A percentile compares a stretch with the other conserved stretches of the same genome.
phyloP scores from a whole-genome alignment of 2,329 filamentous ascomycete genomes.

The Pyrenophora teres region DNA sequence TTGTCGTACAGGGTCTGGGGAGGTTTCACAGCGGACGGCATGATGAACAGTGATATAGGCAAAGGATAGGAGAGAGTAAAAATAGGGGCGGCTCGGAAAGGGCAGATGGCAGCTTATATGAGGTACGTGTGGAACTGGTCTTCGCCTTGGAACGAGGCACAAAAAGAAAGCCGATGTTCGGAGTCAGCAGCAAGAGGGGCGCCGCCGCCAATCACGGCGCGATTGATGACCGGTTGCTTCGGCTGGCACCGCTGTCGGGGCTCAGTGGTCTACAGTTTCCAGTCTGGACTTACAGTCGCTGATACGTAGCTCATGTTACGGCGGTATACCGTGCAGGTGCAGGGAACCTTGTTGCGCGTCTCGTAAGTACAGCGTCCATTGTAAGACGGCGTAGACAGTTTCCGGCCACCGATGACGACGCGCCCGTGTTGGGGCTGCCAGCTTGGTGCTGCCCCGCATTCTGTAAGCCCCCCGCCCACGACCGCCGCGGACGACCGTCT shows the following conservation, averaged over 20 bases:
- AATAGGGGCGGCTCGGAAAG: slow-evolving; percentile 9
- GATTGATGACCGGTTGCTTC: slow-evolving; percentile 29
- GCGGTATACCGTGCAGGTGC: slow-evolving; percentile 6
- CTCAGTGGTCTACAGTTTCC: not conserved
- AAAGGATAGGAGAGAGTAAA: slow-evolving; percentile 1
- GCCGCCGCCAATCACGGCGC: slow-evolving; percentile 30
- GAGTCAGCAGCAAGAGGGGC: slow-evolving; percentile 26
- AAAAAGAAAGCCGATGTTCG: slow-evolving; percentile 41
- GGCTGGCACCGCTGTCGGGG: slow-evolving; percentile 16
- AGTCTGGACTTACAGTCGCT: slow-evolving; percentile 1
- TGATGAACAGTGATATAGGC: slow-evolving; percentile 50
- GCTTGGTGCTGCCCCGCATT: slow-evolving; percentile 22
- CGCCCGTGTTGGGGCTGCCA: slow-evolving; percentile 9
- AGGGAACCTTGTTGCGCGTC: slow-evolving; percentile 11
- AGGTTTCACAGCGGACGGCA: slow-evolving; percentile 74
- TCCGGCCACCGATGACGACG: slow-evolving; percentile 21
- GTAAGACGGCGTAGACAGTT: slow-evolving; percentile 1
- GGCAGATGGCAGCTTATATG: slow-evolving; percentile 27
- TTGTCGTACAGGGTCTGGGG: slow-evolving; percentile 96
- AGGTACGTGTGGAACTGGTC: slow-evolving; percentile 28
- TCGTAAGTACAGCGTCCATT: not conserved
- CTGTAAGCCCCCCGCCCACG: slow-evolving; percentile 6
- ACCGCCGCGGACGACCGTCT: not conserved
- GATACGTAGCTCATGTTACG: not conserved
- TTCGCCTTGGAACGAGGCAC: slow-evolving; percentile 30